phyloP scores from a whole-genome alignment of 805 yeast species.

The Wickerhamiella azymoides region DNA sequence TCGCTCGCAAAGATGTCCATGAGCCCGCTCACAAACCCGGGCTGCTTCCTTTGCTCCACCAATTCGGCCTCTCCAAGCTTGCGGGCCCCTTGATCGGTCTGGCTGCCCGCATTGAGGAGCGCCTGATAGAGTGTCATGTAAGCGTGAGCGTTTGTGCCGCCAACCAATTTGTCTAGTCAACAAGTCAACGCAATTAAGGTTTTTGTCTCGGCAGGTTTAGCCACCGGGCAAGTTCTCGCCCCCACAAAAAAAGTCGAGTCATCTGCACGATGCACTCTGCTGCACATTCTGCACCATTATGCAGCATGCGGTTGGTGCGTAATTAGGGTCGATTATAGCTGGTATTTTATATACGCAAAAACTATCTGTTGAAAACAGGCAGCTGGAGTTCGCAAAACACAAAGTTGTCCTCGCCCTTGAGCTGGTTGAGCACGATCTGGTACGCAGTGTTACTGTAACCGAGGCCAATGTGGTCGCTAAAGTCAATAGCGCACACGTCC shows the following conservation, averaged over 20 bases:
- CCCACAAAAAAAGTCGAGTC: no score
- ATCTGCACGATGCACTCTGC: no score
- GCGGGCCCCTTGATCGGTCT: conserved; percentile 12
- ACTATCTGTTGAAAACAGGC: background rate
- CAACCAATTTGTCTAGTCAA: no score
- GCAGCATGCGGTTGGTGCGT: no score
- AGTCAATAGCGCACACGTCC: background rate
- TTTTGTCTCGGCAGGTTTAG: no score
- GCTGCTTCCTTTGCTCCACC: conserved; percentile 2
- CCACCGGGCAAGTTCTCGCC: no score
- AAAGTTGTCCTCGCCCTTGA: background rate
- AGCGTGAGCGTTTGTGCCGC: background rate
- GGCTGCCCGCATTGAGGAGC: conserved; percentile 14
- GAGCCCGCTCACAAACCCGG: conserved; percentile 14
- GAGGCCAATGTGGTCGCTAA: conserved; percentile 3
- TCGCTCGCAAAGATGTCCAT: conserved; percentile 17
- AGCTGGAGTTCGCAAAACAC: background rate
- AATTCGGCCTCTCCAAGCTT: conserved; percentile 15
- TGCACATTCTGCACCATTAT: background rate
- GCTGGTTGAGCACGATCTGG: conserved; percentile 1
- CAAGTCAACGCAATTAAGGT: no score
- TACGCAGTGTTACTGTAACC: background rate
- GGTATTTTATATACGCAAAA: no score
- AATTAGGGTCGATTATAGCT: no score
- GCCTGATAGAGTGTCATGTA: conserved; percentile 15